Evolutionary conservation across 225 moss, liverwort and hornwort species (phyloP), one percentile per base, ranked within the genome.

Genomic region (Polytrichum formosum): DNA sequence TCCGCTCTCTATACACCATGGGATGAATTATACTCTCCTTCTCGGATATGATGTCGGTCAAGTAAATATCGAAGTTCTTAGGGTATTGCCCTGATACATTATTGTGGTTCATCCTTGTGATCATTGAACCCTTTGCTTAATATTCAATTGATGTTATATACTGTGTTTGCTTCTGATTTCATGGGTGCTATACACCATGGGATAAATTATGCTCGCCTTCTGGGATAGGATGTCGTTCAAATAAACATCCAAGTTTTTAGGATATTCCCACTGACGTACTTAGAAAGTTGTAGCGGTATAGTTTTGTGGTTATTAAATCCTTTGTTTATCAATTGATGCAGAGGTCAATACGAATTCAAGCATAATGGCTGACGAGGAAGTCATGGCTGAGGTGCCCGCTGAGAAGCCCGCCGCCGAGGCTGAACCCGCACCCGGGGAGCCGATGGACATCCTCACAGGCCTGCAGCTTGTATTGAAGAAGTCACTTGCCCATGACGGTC

Each of bases 381-480:
- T 79, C 8, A 25, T 79, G 27, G 78, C 61, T 5, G 78, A 79
- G 20, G 65, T 58, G 6, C 73, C 73, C 0, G 74, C 54, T 0
- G 79, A 79, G 67, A 53, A 33, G 55, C 64, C 79, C 1, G 70
- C 70, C 0, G 70, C 35, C 3, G 78, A 78, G 69, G 79, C 79
- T 5, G 79, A 79, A 69, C 70, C 70, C 4, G 74, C 70, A 2
- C 79, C 70, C 1, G 79, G 79, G 0, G 79, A 79, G 70, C 79
- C 79, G 26, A 79, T 79, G 79, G 79, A 79, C 70, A 79, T 79
- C 26, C 74, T 79, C 5, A 79, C 74, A 1, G 79, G 79, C 5
- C 61, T 79, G n/a, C 79, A 79, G 66, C 30, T 79, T 55, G 79
- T 79, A 66, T 69, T 79, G 18, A 79, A 79, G 70, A 79, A 74